These are phyloP conservation scores for Musa troglodytarum DNA, from an alignment of 176 grass and related monocot species.

Conservation along the genomic window DNA sequence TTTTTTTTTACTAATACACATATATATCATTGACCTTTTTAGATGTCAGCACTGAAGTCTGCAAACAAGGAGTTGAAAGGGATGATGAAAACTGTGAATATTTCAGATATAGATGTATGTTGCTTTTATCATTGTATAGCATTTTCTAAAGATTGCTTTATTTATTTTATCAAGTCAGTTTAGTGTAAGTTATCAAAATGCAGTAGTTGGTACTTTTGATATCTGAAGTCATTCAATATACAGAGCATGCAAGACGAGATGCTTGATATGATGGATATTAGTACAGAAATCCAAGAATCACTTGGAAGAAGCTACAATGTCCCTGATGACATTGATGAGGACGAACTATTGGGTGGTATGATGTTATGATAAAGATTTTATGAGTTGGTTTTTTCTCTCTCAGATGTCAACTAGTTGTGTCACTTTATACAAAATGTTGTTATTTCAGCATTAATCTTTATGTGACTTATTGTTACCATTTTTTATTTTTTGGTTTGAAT, in stretches of 20 bases:
- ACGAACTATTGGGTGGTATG: constrained; percentile 91
- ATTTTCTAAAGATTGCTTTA: neutral
- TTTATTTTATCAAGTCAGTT: neutral
- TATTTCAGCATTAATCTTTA: too few species aligned
- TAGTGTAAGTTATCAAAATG: neutral
- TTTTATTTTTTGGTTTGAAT: neutral
- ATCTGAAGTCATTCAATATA: constrained; percentile 4
- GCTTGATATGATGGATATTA: constrained; percentile 93
- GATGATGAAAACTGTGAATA: constrained; percentile 92
- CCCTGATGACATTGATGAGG: constrained; percentile 93
- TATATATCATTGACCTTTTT: constrained; percentile 2
- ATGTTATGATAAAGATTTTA: neutral
- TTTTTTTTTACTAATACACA: neutral
- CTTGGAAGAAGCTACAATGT: constrained; percentile 88
- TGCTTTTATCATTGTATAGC: neutral
- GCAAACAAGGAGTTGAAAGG: constrained; percentile 95
- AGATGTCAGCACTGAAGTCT: constrained; percentile 87
- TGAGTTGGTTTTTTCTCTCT: too few species aligned
- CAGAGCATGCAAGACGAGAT: constrained; percentile 99
- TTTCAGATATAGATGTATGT: constrained; percentile 87
- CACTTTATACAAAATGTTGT: too few species aligned
- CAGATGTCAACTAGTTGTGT: too few species aligned
- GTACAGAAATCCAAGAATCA: constrained; percentile 91
- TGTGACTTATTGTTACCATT: too few species aligned
- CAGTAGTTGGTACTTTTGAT: neutral